Percentiles rank a stretch among this genome's conserved stretches.
phyloP scores from a whole-genome alignment of 352 stramenopile species.

The Phytopythium cucurbitacearum region DNA sequence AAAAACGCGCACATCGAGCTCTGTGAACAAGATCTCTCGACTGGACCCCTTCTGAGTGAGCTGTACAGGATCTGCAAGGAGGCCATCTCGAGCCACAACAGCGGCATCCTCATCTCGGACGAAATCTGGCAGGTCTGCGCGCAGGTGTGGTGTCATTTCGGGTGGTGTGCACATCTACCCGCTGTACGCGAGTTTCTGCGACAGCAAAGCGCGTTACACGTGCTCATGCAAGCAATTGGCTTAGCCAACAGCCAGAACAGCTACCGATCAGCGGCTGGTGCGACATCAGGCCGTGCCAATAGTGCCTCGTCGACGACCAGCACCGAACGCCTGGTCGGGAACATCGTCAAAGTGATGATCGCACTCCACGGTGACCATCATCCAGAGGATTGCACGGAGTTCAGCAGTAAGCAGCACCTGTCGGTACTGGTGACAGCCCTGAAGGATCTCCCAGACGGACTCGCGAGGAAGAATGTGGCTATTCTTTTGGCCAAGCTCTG shows the following conservation, averaged over 20 bases:
- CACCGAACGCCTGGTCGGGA: conserved; percentile 54
- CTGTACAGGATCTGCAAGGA: conserved; percentile 28
- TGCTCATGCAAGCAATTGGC: conserved; percentile 37
- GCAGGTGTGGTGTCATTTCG: conserved; percentile 72
- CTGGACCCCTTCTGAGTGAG: conserved; percentile 14
- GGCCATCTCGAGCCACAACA: conserved; percentile 15
- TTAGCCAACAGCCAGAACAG: conserved; percentile 24
- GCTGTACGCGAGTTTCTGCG: conserved; percentile 32
- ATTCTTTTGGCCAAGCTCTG: conserved; percentile 75
- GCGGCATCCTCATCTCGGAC: conserved; percentile 6
- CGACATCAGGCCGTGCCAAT: background rate
- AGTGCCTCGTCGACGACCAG: conserved; percentile 10
- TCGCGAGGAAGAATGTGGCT: conserved; percentile 70
- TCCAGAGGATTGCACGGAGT: conserved; percentile 10
- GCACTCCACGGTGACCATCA: conserved; percentile 25
- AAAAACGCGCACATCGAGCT: background rate
- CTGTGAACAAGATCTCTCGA: conserved; percentile 8
- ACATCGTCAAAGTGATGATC: conserved; percentile 68
- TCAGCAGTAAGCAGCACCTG: conserved; percentile 23
- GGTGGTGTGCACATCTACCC: conserved; percentile 37
- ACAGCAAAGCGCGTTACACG: conserved; percentile 20
- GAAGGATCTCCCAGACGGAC: conserved; percentile 37
- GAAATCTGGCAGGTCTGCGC: conserved; percentile 56
- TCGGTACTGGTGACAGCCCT: conserved; percentile 37
- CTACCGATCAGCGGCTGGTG: conserved; percentile 4